Evolutionary conservation across 164 flowering plant genomes (phyloP).

Genomic region (Nelumbo lutea): DNA sequence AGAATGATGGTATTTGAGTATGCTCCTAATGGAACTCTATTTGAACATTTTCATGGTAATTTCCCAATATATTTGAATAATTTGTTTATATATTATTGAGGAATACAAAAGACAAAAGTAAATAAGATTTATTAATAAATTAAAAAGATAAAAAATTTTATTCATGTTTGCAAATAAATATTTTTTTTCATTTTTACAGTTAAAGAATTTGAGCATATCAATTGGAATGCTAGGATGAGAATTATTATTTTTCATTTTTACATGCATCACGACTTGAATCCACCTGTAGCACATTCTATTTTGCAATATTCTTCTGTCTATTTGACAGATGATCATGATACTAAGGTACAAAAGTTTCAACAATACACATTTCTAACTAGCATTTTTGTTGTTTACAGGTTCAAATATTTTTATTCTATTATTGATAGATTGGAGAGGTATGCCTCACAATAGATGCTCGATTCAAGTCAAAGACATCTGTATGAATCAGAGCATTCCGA

Average conservation of each 20-base stretch:
- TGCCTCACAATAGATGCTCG: too few species aligned
- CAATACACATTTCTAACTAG: too few species aligned
- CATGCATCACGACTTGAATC: constrained; percentile 59
- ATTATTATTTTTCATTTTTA: constrained; percentile 65
- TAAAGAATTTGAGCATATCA: constrained; percentile 54
- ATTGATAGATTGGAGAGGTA: too few species aligned
- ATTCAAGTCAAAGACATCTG: too few species aligned
- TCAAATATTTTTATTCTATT: too few species aligned
- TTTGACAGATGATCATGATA: neutral
- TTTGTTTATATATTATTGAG: neutral
- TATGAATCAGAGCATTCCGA: too few species aligned
- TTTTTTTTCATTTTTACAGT: constrained; percentile 37
- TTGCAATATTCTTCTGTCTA: constrained; percentile 41
- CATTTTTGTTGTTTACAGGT: too few species aligned
- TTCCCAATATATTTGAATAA: neutral
- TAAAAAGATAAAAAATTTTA: neutral
- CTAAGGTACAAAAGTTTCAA: too few species aligned
- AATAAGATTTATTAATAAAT: too few species aligned
- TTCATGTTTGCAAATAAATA: neutral
- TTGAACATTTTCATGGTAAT: constrained; percentile 86
- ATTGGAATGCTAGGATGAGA: constrained; percentile 37
- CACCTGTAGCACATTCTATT: constrained; percentile 24
- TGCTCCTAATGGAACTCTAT: constrained; percentile 83
- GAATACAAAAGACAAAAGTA: too few species aligned
- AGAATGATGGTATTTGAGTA: constrained; percentile 97